Evolutionary conservation across 2,329 filamentous ascomycete species (phyloP).

Genomic region (Fusarium verrucosum): DNA sequence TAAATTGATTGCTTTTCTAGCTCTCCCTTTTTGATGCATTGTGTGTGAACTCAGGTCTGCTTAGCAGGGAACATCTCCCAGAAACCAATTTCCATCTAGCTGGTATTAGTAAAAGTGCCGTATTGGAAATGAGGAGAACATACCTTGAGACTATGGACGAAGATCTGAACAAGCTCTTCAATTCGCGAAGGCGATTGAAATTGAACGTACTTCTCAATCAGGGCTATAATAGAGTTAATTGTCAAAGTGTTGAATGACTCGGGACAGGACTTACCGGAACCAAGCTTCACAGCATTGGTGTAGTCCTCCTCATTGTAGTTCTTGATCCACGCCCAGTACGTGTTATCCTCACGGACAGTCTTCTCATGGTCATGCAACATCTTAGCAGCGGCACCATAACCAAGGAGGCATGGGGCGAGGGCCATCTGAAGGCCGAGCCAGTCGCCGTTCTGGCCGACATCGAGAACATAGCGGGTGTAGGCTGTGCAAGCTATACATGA

Average conservation of each 20-base stretch:
- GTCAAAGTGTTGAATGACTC: background rate
- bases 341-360: constrained; percentile 72
- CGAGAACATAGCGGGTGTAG: constrained; percentile 86
- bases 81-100: constrained; percentile 63
- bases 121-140: constrained; percentile 23
- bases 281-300: constrained; percentile 72
- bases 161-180: constrained; percentile 84
- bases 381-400: constrained; percentile 82
- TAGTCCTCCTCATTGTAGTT: constrained; percentile 89
- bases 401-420: constrained; percentile 87
- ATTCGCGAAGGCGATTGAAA: constrained; percentile 77
- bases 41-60: constrained; percentile 9
- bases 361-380: constrained; percentile 71
- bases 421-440: constrained; percentile 88
- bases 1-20: constrained; percentile 12
- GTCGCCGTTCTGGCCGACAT: constrained; percentile 87
- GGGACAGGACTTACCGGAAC: constrained; percentile 65
- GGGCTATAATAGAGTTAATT: constrained; percentile 55
- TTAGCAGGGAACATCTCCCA: constrained; percentile 62
- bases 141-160: constrained; percentile 86
- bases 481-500: constrained; percentile 72
- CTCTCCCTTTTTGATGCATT: background rate
- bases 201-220: constrained; percentile 80
- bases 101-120: background rate
- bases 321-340: constrained; percentile 90